Evolutionary conservation across 305 asterid genomes (phyloP), one percentile per base, ranked within the genome.

Genomic region (Solanum aculeatissimum): DNA sequence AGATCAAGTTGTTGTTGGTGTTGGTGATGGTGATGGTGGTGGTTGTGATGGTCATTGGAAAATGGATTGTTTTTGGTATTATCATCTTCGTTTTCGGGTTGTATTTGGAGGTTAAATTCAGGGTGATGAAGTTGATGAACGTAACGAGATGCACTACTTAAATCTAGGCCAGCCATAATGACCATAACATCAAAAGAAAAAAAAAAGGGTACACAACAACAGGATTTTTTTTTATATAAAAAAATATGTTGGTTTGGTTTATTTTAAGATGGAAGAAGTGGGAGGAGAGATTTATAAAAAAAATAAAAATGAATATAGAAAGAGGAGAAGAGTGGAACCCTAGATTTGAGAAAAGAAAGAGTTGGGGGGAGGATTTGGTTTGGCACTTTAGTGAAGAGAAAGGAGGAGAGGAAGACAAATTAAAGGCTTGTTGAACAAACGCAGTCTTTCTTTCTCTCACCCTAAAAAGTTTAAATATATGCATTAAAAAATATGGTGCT

Each of bases 61-160:
- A 42, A 83, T 15, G 32, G 80, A 3, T 58, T 58, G 65, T 12
- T 40, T 71, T 71, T 42, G 1, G 53, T 42, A 21, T 40, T 70
- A 14, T 84, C 65, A 7, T 79, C 55, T 3, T 70, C 82, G n/a
- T 78, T 32, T 29, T 75, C 57, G 10, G 63, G 25, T 23, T 69
- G 81, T 53, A 27, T 35, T 29, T 78, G 84, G 79, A 85, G 74
- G 80, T 79, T 42, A 47, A 79, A 85, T 60, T 78, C 83, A n/a
- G 81, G 80, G 55, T 53, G 83, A 29, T 84, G 86, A 77, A 77
- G 86, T 45, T 62, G 80, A 79, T 63, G 87, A 85, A 47, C 79
- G 63, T 47, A 71, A 54, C 68, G 78, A 55, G 82, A 69, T 45
- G 79, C 81, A 54, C 58, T 83, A 71, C 81, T 81, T 81, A 81